A percentile compares a stretch with the other conserved stretches of the same genome.
Conservation (phyloP, 805 yeast species). For the Saccharomycopsis sp. region DNA sequence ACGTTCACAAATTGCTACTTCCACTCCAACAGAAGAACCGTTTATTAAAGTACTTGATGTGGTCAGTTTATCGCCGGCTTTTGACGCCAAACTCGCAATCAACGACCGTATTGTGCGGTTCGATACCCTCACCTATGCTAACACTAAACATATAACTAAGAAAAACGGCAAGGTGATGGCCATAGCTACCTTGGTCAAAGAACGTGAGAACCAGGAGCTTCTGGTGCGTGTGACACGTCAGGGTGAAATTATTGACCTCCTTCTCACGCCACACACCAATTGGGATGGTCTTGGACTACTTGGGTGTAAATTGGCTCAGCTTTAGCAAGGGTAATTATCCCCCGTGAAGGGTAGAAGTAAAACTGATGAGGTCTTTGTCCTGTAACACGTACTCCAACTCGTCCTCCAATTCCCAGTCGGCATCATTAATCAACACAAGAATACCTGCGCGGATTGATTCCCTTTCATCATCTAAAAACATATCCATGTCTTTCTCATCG, state of each 20-base stretch:
- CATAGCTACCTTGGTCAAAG: constrained; percentile 5
- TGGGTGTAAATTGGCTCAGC: constrained; percentile 53
- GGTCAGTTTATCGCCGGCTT: constrained; percentile 13
- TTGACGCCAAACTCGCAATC: constrained; percentile 10
- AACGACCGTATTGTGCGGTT: constrained; percentile 17
- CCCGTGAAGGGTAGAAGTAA: constrained; percentile 92
- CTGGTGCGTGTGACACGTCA: constrained; percentile 30
- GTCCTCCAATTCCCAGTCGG: constrained; percentile 96
- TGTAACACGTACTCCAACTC: constrained; percentile 76
- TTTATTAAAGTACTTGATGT: constrained; percentile 13
- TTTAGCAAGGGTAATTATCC: constrained; percentile 46
- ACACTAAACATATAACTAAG: constrained; percentile 5
- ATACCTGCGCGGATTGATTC: constrained; percentile 69
- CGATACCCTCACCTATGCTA: constrained; percentile 8
- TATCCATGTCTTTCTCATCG: constrained; percentile 11
- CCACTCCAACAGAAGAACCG: background rate
- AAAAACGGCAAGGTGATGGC: constrained; percentile 17
- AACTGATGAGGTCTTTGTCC: constrained; percentile 70
- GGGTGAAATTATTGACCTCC: constrained; percentile 24
- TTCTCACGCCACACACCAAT: constrained; percentile 39
- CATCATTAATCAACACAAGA: constrained; percentile 82
- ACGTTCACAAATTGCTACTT: background rate
- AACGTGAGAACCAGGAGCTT: constrained; percentile 12
- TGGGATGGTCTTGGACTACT: constrained; percentile 69
- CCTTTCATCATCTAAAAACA: constrained; percentile 21